A percentile compares a stretch with the other conserved stretches of the same genome.
phyloP scores from a whole-genome alignment of 495 filamentous ascomycete genomes.

The Penicillium simplicissimum region DNA sequence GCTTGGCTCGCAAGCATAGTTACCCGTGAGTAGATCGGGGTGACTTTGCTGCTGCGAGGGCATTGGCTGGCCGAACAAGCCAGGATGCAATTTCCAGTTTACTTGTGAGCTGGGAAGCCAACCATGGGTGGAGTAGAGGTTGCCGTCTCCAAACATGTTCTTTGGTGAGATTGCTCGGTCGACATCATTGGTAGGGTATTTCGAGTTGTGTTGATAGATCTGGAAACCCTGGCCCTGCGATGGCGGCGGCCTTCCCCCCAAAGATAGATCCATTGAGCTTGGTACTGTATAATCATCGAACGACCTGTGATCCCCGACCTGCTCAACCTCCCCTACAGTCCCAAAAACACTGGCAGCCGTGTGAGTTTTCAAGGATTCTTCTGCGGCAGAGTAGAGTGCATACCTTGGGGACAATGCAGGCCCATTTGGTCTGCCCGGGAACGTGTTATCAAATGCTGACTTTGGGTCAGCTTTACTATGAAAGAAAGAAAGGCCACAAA shows the following conservation, averaged over 20 bases:
- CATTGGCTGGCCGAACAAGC: neutral
- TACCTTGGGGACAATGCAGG: neutral
- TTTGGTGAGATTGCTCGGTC: neutral
- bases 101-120: neutral
- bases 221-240: neutral
- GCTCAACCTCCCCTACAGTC: neutral
- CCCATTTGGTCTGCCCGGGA: neutral
- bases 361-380: neutral
- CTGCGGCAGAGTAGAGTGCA: neutral
- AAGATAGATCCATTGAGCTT: neutral
- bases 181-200: neutral
- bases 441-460: neutral
- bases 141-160: neutral
- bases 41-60: neutral
- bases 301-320: neutral
- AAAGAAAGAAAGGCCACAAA: neutral
- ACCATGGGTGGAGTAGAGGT: neutral
- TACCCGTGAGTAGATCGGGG: neutral
- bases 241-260: neutral
- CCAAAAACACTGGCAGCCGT: neutral
- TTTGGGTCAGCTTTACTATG: neutral
- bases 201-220: neutral
- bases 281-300: neutral
- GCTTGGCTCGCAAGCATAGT: neutral
- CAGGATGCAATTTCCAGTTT: neutral